Percentiles rank a stretch among this genome's conserved stretches.
These are phyloP conservation scores for Ephemerocybe angulata DNA, from an alignment of 768 basidiomycete genomes.

Conservation along the genomic window DNA sequence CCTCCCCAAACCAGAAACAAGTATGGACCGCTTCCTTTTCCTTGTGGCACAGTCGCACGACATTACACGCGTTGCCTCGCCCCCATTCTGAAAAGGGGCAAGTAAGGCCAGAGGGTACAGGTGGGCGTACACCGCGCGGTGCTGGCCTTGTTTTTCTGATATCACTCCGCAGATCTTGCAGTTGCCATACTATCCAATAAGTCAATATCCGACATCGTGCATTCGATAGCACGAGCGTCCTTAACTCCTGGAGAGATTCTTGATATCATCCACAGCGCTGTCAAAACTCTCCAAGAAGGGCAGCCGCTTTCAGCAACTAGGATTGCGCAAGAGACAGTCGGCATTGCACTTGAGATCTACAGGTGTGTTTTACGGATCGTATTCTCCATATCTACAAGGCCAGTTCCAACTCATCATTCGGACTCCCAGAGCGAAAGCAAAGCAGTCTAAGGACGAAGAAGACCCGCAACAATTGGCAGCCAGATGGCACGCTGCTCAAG, in stretches of 20 bases:
- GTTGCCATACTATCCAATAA: conserved; percentile 48
- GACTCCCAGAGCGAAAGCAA: conserved; percentile 18
- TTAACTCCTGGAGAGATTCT: conserved; percentile 39
- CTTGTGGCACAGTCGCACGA: conserved; percentile 32
- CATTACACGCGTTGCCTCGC: conserved; percentile 43
- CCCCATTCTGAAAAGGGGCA: conserved; percentile 13
- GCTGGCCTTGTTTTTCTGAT: too few species aligned
- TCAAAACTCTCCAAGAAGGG: conserved; percentile 45
- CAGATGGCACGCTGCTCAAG: conserved; percentile 61
- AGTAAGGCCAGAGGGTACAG: neutral
- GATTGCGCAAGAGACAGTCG: conserved; percentile 36
- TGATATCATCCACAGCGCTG: conserved; percentile 44
- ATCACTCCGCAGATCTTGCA: conserved; percentile 16
- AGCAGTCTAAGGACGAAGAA: conserved; percentile 20
- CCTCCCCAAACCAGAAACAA: conserved; percentile 59
- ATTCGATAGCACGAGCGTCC: conserved; percentile 45
- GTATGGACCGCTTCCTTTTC: conserved; percentile 53
- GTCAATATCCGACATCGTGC: conserved; percentile 58
- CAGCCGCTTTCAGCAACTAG: conserved; percentile 23
- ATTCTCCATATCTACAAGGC: neutral
- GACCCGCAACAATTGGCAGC: conserved; percentile 40
- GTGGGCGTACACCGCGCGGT: neutral
- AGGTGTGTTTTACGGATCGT: conserved; percentile 28
- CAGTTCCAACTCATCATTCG: conserved; percentile 4
- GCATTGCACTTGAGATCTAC: conserved; percentile 47